phyloP scores from a whole-genome alignment of 805 yeast genomes.

The Suhomyces canberraensis region DNA sequence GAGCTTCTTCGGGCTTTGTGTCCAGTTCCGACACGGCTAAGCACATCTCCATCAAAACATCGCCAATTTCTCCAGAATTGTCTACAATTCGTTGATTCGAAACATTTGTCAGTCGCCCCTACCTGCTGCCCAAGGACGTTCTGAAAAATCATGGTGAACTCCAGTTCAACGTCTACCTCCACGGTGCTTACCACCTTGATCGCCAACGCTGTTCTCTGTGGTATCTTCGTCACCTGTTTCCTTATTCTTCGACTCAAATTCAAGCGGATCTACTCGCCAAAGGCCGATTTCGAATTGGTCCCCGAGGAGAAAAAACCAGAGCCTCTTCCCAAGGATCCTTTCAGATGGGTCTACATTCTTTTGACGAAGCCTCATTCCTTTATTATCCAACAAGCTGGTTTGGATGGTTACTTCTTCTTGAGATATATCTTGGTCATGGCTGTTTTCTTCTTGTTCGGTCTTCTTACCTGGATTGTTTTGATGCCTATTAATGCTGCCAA shows the following conservation, averaged over 20 bases:
- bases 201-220: conserved; percentile 65
- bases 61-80: background rate
- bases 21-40: background rate
- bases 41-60: conserved; percentile 1
- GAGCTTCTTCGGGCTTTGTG: background rate
- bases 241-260: conserved; percentile 62
- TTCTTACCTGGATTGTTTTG: conserved; percentile 60
- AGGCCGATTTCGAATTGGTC: conserved; percentile 59
- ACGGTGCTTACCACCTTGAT: conserved; percentile 71
- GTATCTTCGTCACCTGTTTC: conserved; percentile 59
- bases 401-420: conserved; percentile 91
- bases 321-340: conserved; percentile 66
- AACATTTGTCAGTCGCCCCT: conserved; percentile 1
- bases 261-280: conserved; percentile 80
- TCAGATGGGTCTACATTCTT: conserved; percentile 67
- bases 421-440: conserved; percentile 67
- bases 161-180: conserved; percentile 57
- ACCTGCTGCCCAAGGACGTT: background rate
- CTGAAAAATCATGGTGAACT: conserved; percentile 20
- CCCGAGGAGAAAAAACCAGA: conserved; percentile 64
- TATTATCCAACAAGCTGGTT: conserved; percentile 79
- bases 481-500: conserved; percentile 80
- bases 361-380: conserved; percentile 67
- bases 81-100: background rate
- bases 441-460: conserved; percentile 41